Evolutionary conservation across 1,284 basidiomycete species (phyloP), one percentile per base, ranked within the genome.

Genomic region (Rhodotorula glutinis): DNA sequence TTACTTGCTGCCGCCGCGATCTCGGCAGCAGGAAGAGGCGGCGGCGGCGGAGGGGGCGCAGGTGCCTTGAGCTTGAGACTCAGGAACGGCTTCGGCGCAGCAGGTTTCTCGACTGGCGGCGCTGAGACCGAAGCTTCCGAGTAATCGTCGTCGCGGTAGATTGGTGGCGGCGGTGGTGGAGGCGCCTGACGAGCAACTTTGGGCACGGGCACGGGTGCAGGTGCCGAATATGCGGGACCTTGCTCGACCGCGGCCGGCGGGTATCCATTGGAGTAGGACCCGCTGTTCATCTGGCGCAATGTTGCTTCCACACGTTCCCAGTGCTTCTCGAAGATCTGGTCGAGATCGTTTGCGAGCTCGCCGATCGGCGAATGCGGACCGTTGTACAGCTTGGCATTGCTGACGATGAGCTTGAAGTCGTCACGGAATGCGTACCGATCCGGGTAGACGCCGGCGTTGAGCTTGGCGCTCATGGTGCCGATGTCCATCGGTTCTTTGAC

Each of bases 401-500:
- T 78, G 66, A 94, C 85, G 85, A 98, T 91, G 57, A 97, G 84
- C 65, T 85, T 86, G 78, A 98, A 90, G 78, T 99, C 95, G 25
- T 84, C 82, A 74, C 89, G 87, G 77, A 98, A 95, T 27, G 84
- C 88, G 76, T 88, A 86, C 29, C 93, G 87, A 75, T 90, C 86
- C 68, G 86, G 84, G 81, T 98, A 98, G 57, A 78, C 75, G 0
- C 92, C 92, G 67, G 85, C 86, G 75, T 92, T 88, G 30, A 98
- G 81, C 79, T 96, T 98, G 62, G 89, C 89, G 27, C 83, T 82
- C 81, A 96, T 90, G 0, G 92, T 94, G 57, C 87, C 87, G 19
- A 98, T 82, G 78, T 99, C 95, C 91, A 99, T 98, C 0, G 96
- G 95, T 21, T 88, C 83, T 78, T 90, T 90, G 79, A 99, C 90